Conservation (phyloP, 495 filamentous ascomycete species). For the Penicillium robsamsonii region DNA sequence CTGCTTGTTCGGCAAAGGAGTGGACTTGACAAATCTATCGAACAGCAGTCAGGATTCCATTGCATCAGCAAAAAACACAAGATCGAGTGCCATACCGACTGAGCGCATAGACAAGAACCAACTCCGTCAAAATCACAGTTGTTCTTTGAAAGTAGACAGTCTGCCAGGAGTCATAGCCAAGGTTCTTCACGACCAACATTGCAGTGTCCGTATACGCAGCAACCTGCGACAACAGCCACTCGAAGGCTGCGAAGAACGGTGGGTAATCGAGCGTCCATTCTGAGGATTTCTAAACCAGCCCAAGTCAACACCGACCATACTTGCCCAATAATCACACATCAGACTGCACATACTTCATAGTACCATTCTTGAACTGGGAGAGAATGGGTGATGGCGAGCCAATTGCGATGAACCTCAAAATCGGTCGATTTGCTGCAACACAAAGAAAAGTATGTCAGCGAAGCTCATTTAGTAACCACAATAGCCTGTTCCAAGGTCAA, state of each 20-base stretch:
- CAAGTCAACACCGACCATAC: conserved; percentile 8
- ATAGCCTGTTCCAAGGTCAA: not conserved
- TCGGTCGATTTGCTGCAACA: conserved; percentile 88
- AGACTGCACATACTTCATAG: conserved; percentile 61
- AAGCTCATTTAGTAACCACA: not conserved
- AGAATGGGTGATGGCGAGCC: conserved; percentile 91
- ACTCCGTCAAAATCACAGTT: conserved; percentile 83
- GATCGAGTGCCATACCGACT: conserved; percentile 54
- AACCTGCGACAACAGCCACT: conserved; percentile 85
- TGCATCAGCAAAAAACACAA: not conserved
- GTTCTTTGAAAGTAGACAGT: conserved; percentile 89
- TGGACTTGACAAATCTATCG: conserved; percentile 67
- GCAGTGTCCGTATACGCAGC: conserved; percentile 73
- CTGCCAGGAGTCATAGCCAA: conserved; percentile 84
- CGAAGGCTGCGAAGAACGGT: conserved; percentile 95
- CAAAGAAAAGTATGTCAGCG: conserved; percentile 1
- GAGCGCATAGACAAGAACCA: conserved; percentile 81
- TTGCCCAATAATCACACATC: not conserved
- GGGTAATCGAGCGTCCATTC: conserved; percentile 99
- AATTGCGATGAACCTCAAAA: conserved; percentile 97
- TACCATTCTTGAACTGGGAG: conserved; percentile 90
- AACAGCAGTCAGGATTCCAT: not conserved
- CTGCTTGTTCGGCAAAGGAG: conserved; percentile 60
- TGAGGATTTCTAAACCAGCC: conserved; percentile 66
- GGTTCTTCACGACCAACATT: conserved; percentile 78